A percentile compares a stretch with the other conserved stretches of the same genome.
These are phyloP conservation scores for Coelastrella sp. DNA, from an alignment of 139 green algal species.

Conservation along the genomic window DNA sequence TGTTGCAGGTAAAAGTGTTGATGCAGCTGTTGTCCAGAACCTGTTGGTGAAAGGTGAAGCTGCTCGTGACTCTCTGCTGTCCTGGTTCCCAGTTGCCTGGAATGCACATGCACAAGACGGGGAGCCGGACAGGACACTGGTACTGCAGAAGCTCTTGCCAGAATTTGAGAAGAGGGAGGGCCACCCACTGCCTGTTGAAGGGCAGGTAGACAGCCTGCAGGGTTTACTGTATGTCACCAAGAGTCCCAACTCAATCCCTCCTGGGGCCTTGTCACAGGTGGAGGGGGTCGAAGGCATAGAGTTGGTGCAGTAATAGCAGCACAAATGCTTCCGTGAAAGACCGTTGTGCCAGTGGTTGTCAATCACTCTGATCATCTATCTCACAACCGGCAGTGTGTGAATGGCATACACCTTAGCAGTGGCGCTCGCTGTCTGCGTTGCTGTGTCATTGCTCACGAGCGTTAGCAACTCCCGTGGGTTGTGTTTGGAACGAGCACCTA, in stretches of 20 bases:
- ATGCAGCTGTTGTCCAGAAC: not conserved
- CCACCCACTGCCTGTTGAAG: not conserved
- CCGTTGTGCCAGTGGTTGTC: not conserved
- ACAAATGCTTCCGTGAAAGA: not conserved
- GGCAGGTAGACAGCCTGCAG: constrained; percentile 11
- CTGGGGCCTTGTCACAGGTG: constrained; percentile 34
- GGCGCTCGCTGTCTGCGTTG: too few relatives aligned
- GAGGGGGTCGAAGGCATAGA: constrained; percentile 8
- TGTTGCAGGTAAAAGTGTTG: not conserved
- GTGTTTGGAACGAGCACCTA: too few relatives aligned
- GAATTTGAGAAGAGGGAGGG: constrained; percentile 34
- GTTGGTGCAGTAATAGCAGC: not conserved
- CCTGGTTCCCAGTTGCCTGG: constrained; percentile 34
- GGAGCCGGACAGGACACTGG: constrained; percentile 37
- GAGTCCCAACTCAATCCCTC: constrained; percentile 20
- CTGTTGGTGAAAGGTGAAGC: constrained; percentile 26
- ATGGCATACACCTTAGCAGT: too few relatives aligned
- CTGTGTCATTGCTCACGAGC: too few relatives aligned
- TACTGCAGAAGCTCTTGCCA: constrained; percentile 37
- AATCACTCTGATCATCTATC: too few relatives aligned
- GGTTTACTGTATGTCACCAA: constrained; percentile 45
- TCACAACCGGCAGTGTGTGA: too few relatives aligned
- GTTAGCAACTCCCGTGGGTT: too few relatives aligned
- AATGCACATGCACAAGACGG: constrained; percentile 20
- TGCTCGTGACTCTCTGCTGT: constrained; percentile 13